Base-by-base conservation (phyloP, 257 asterid species). In the Rubia yunnanensis region DNA sequence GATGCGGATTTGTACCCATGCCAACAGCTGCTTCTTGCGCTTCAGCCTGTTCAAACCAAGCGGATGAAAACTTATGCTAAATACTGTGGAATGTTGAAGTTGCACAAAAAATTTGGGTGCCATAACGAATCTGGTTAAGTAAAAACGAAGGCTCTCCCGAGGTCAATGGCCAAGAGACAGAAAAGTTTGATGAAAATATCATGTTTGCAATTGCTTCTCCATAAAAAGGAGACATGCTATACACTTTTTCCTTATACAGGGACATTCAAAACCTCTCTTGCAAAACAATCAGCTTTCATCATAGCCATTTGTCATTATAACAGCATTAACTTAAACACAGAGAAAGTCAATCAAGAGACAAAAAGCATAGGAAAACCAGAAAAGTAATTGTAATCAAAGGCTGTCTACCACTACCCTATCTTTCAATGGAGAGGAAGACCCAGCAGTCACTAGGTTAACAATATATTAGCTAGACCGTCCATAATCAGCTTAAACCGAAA, bases 11-110 rank as follows among this genome's bases (percentile, higher is more conserved):
- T 68, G 70, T 80, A 70, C 66, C 66, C 63, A 77, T 80, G 74
- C 41, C 77, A 61, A 59, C 68, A 48, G 64, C 70, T 6, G 78
- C 76, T 71, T 73, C 81, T 39, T 44, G 76, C 26, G 57, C 80
- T 75, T 72, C 82, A 63, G 64, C 76, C 69, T 77, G 75, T 66
- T 60, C 56, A 83, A 77, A 60, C 48, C 60, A 76, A 49, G 60
- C 0, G 28, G 41, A 35, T 58, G 39, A 15, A 32, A 20, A n/a
- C 49, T 10, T 38, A 1, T 15, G 26, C 41, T 28, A 71, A 34
- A 20, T 54, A 10, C 1, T 13, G 1, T 13, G 28, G 20, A 15
- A 17, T 1, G 22, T 38, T 27, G 30, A 18, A 26, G 13, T 61
- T 50, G 56, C 20, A 36, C 22, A 35, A 44, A 38, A 36, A 15